Base-by-base conservation (phyloP, 257 asterid genomes). In the Echites panduratus region DNA sequence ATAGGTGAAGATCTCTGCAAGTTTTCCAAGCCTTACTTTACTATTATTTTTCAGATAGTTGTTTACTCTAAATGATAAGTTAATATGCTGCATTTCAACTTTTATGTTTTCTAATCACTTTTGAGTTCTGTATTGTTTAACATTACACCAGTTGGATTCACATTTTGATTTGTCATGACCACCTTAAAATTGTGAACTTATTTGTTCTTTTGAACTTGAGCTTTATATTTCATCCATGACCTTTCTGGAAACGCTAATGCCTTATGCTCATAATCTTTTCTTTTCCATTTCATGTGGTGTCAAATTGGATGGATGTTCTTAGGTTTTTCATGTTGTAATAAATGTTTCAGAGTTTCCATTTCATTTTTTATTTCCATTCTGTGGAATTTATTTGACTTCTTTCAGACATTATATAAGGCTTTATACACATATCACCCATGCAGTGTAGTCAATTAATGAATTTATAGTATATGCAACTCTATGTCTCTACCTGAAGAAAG, bases 1-100 rank as follows among this genome's bases (percentile, higher is more conserved):
- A 92, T 78, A 91, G 99, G 97, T 92, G 86, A 29, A 26, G 0
- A 10, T 74, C 17, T 38, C 32, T 57, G n/a, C 11, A 19, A 24
- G 53, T 48, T 3, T 27, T 8, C 10, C 44, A 49, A 26, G 2
- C 1, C 16, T 32, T n/a, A 24, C 16, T 47, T 43, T 67, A 16
- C 54, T 4, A 4, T 52, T 43, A 49, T 68, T 43, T 16, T 29
- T 20, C 17, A 17, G 35, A 16, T 53, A 27, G 48, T 44, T 44
- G 19, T 64, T 8, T 66, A 44, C 38, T 9, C 45, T 16, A 47
- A 47, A 47, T 9, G 7, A 26, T 47, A 20, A 29, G 45, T 68
- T 13, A 48, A 68, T 17, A 67, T 48, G n/a, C 26, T 22, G 5
- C 27, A 10, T 22, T 45, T 48, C 20, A 49, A 54, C 61, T 69